Evolutionary conservation across 1,284 basidiomycete species (phyloP).

Genomic region (Violaceomyces palustris): DNA sequence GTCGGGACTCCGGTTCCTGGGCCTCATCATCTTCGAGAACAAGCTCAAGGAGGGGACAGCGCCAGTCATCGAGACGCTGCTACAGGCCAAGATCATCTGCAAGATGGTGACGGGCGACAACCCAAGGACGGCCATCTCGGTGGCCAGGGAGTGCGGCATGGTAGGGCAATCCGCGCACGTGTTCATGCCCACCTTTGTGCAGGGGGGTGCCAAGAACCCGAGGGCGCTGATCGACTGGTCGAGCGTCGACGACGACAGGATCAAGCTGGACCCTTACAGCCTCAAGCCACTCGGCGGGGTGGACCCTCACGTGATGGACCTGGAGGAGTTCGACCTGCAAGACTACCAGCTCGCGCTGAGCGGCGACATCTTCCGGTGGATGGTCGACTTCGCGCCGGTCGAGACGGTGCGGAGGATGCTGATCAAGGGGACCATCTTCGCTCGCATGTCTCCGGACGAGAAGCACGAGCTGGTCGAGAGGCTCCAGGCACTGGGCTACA

Average conservation of each 20-base stretch:
- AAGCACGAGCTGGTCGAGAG: constrained; percentile 98
- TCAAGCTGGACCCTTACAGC: constrained; percentile 78
- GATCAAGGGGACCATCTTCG: constrained; percentile 95
- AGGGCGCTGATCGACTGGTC: constrained; percentile 79
- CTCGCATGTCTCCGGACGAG: constrained; percentile 98
- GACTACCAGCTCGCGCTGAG: constrained; percentile 91
- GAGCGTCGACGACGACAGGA: constrained; percentile 79
- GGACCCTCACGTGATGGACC: constrained; percentile 41
- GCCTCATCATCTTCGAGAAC: constrained; percentile 97
- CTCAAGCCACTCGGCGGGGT: constrained; percentile 59
- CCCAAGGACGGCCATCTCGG: constrained; percentile 89
- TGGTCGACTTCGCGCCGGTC: constrained; percentile 88
- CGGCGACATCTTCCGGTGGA: constrained; percentile 98
- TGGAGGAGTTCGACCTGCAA: constrained; percentile 56
- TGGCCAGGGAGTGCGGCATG: constrained; percentile 88
- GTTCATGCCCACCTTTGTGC: constrained; percentile 77
- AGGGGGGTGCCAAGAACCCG: constrained; percentile 63
- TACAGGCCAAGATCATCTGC: constrained; percentile 83
- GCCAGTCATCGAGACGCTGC: constrained; percentile 82
- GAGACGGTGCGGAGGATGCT: constrained; percentile 67
- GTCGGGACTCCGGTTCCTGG: constrained; percentile 82
- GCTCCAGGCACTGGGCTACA: constrained; percentile 86
- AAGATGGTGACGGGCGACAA: constrained; percentile 99
- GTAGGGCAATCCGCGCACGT: constrained; percentile 84
- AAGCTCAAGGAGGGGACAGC: constrained; percentile 91